These are phyloP conservation scores for Quercus alba DNA, from an alignment of 306 rosid species.

Conservation along the genomic window DNA sequence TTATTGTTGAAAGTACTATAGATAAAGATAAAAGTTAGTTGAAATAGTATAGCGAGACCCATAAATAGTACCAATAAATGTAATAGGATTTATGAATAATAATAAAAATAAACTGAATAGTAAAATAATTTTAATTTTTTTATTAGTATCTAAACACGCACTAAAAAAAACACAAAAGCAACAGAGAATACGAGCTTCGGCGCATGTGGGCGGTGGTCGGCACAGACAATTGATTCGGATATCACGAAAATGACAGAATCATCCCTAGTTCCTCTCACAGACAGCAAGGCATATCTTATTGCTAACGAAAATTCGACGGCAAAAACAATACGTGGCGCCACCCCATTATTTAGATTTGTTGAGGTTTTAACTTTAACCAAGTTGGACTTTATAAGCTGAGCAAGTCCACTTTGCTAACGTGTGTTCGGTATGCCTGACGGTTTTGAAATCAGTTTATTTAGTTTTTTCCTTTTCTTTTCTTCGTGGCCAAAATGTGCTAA, in stretches of 20 bases:
- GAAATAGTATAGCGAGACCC: fast-evolving
- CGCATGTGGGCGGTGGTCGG: neutral
- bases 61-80: too few species aligned
- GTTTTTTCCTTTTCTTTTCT: too few species aligned
- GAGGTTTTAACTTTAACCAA: too few species aligned
- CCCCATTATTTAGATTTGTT: neutral
- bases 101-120: too few species aligned
- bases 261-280: neutral
- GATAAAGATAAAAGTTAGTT: too few species aligned
- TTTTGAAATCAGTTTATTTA: too few species aligned
- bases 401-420: too few species aligned
- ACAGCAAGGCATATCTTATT: neutral
- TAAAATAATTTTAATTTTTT: too few species aligned
- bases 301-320: neutral
- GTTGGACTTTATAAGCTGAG: too few species aligned
- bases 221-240: neutral
- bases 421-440: too few species aligned
- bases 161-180: neutral
- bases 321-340: neutral
- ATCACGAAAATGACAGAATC: neutral
- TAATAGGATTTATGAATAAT: fast-evolving
- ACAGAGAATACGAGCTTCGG: neutral
- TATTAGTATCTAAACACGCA: fast-evolving
- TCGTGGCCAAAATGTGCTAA: too few species aligned
- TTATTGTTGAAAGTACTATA: too few species aligned